These are phyloP conservation scores for Spergularia bocconei DNA, from an alignment of 148 eudicot genomes.

Conservation along the genomic window DNA sequence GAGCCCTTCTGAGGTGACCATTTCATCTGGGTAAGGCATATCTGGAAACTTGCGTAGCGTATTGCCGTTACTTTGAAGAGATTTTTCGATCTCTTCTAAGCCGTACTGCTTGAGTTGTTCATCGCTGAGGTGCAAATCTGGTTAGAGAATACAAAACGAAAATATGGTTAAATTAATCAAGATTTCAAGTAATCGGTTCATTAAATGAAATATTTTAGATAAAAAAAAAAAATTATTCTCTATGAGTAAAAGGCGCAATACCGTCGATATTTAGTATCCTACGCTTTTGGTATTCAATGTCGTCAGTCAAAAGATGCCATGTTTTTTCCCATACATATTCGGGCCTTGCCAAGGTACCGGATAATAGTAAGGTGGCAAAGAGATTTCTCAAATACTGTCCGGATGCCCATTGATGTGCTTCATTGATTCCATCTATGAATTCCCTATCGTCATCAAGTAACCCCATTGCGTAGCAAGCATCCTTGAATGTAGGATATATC, in stretches of 20 bases:
- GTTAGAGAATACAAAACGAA: no score
- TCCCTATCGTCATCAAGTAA: conserved; percentile 15
- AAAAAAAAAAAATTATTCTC: neutral
- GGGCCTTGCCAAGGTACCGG: neutral
- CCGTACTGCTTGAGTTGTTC: no score
- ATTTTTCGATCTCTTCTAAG: no score
- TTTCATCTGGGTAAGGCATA: neutral
- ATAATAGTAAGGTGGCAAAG: neutral
- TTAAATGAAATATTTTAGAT: no score
- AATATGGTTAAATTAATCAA: no score
- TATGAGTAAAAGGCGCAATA: neutral
- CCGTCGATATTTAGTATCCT: neutral
- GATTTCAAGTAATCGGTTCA: no score
- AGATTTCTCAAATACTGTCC: neutral
- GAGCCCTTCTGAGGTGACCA: neutral
- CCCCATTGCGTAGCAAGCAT: no score
- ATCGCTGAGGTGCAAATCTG: no score
- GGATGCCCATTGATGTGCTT: conserved; percentile 1
- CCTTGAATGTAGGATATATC: no score
- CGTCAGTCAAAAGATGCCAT: neutral
- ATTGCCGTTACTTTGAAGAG: no score
- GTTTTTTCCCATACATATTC: neutral
- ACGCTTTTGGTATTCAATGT: neutral
- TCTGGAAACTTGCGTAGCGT: no score
- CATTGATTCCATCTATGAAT: neutral